phyloP scores from a whole-genome alignment of 2,329 filamentous ascomycete species.

The Aspergillus transmontanensis region DNA sequence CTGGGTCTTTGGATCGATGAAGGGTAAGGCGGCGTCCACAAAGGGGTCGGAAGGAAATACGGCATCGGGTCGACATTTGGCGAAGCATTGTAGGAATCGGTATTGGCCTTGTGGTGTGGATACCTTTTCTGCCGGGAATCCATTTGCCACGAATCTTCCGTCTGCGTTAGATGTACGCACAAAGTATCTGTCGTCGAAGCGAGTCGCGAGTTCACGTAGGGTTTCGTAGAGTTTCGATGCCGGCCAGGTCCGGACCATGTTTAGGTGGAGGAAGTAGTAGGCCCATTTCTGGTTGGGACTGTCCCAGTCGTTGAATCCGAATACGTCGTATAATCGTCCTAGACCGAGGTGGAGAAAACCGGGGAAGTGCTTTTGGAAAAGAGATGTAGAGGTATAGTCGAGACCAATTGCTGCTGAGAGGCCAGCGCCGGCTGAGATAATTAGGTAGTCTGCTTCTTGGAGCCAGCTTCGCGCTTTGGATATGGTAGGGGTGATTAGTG shows the following conservation, averaged over 20 bases:
- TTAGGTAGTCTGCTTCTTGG: slow-evolving; percentile 19
- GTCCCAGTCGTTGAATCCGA: slow-evolving; percentile 22
- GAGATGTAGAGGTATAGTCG: slow-evolving; percentile 26
- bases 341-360: slow-evolving; percentile 35
- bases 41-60: slow-evolving; percentile 21
- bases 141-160: slow-evolving; percentile 23
- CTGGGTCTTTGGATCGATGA: slow-evolving; percentile 20
- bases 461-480: slow-evolving; percentile 20
- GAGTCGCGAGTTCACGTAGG: background rate
- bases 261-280: slow-evolving; percentile 24
- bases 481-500: background rate
- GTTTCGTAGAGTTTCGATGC: slow-evolving; percentile 10
- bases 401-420: slow-evolving; percentile 26
- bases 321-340: slow-evolving; percentile 22
- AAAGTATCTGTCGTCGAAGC: slow-evolving; percentile 13
- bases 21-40: slow-evolving; percentile 20
- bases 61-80: slow-evolving; percentile 23
- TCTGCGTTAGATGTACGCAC: slow-evolving; percentile 28
- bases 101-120: slow-evolving; percentile 28
- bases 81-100: slow-evolving; percentile 22
- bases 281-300: slow-evolving; percentile 23
- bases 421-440: slow-evolving; percentile 25
- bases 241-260: slow-evolving; percentile 21
- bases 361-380: slow-evolving; percentile 25
- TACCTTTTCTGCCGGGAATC: slow-evolving; percentile 14